These are phyloP conservation scores for Mycosphaerella sp. DNA, from an alignment of 2,329 filamentous ascomycete genomes.

Conservation along the genomic window DNA sequence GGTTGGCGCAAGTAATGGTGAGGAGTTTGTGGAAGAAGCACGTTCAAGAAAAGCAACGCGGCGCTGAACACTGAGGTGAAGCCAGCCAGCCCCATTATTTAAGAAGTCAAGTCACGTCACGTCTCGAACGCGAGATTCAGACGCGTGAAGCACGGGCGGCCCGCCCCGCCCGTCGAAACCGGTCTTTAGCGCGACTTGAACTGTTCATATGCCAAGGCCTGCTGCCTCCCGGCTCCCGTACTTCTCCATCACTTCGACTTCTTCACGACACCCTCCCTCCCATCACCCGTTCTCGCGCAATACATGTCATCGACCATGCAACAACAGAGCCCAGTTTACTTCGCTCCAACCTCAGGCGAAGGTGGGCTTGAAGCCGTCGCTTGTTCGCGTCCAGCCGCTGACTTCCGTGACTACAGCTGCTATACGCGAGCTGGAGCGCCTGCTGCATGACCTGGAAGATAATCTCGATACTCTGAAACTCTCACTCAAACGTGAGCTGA, in stretches of 20 bases:
- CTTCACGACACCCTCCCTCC: not conserved
- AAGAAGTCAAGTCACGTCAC: not conserved
- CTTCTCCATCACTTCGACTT: not conserved
- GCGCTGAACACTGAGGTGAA: not conserved
- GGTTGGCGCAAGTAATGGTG: too few species aligned
- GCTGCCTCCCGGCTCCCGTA: not conserved
- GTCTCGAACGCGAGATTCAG: not conserved
- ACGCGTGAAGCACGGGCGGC: not conserved
- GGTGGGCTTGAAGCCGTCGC: not conserved
- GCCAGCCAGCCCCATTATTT: not conserved
- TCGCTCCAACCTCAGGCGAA: not conserved
- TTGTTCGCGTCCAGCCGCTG: not conserved
- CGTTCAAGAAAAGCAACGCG: not conserved
- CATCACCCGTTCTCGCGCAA: not conserved
- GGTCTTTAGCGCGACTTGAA: not conserved
- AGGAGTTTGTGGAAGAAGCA: too few species aligned
- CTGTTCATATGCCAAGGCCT: not conserved
- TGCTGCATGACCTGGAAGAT: constrained; percentile 27
- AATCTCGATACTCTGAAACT: constrained; percentile 27
- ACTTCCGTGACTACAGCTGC: constrained; percentile 10
- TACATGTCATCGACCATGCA: not conserved
- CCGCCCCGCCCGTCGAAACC: too few species aligned
- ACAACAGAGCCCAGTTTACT: not conserved
- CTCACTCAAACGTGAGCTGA: constrained; percentile 26
- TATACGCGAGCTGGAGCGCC: constrained; percentile 26